Conservation (phyloP, 208 protist genomes). For the Crithidia acanthocephali region DNA sequence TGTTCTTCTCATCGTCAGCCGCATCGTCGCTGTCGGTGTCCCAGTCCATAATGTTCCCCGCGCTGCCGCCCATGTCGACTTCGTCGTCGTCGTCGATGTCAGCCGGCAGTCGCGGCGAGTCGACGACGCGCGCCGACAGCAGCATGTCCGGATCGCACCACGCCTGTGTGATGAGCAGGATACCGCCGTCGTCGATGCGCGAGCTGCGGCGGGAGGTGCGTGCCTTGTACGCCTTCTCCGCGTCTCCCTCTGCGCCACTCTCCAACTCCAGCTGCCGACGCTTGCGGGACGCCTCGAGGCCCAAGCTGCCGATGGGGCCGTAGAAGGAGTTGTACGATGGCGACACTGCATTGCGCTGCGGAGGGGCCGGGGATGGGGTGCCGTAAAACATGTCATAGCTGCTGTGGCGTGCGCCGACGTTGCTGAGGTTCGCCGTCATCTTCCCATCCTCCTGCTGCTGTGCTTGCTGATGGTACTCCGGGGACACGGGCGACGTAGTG, state of each 20-base stretch:
- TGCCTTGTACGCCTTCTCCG: constrained; percentile 36
- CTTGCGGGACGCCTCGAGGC: constrained; percentile 35
- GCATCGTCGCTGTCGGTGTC: constrained; percentile 13
- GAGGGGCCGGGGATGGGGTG: constrained; percentile 10
- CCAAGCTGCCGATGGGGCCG: constrained; percentile 43
- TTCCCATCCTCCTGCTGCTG: constrained; percentile 10
- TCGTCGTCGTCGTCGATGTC: constrained; percentile 16
- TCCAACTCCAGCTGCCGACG: constrained; percentile 30
- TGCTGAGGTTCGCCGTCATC: not conserved
- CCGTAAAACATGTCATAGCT: constrained; percentile 16
- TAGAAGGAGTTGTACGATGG: constrained; percentile 31
- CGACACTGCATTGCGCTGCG: not conserved
- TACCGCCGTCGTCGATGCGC: not conserved
- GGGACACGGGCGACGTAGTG: no score
- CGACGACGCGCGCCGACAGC: constrained; percentile 18
- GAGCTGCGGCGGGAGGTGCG: constrained; percentile 11
- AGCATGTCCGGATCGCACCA: constrained; percentile 49
- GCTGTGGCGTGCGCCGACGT: not conserved
- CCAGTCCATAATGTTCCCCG: constrained; percentile 8
- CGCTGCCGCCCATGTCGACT: constrained; percentile 6
- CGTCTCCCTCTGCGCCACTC: constrained; percentile 28
- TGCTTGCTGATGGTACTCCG: not conserved
- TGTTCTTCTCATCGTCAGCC: not conserved
- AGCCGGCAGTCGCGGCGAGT: constrained; percentile 25
- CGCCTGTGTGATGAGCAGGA: constrained; percentile 36